Base-by-base conservation (phyloP, 2,329 filamentous ascomycete genomes). In the Colletotrichum simmondsii region DNA sequence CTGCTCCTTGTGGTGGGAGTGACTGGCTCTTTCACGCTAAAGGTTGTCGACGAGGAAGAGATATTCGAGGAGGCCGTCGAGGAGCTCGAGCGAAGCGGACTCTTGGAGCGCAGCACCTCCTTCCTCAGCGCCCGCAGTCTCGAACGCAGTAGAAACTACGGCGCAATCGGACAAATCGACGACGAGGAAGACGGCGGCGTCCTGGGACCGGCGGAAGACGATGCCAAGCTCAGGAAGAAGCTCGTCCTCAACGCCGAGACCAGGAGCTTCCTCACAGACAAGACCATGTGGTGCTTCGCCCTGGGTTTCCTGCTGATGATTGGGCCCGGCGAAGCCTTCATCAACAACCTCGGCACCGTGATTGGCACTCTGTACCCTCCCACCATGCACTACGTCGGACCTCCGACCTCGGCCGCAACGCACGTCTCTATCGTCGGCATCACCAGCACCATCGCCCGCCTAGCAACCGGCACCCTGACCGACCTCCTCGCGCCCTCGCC, bases 291-390 rank as follows among this genome's bases (percentile, higher is more conserved):
- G 96, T 94, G 92, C 80, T 92, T 99, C 76, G 95, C 96, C 0
- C 85, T 92, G 1, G 95, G 95, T 24, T 98, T 99, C 83, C 94
- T 98, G 82, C 89, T 98, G 75, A 94, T 98, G 77, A 94, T 95
- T 66, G 97, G 97, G 0, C 96, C 97, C 0, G 96, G 95, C n/a
- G 97, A 99, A 83, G 94, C 96, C 12, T 99, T 98, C 81, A 95
- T 98, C 84, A 99, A 98, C 84, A 99, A 98, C 78, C 86, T 99
- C 11, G 97, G 97, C 46, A 98, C 95, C 28, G 92, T 99, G 74
- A 95, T 98, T 77, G 93, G 94, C 76, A 97, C 96, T 0, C 87
- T 98, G 4, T 94, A 94, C 57, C 89, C 89, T 16, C 91, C 90
- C 22, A 81, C 84, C 7, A 79, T 87, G 22, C 81, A 85, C 58